Percentiles rank a stretch among this genome's conserved stretches.
phyloP scores from a whole-genome alignment of 352 stramenopile species.

The Globisporangium nagaii region DNA sequence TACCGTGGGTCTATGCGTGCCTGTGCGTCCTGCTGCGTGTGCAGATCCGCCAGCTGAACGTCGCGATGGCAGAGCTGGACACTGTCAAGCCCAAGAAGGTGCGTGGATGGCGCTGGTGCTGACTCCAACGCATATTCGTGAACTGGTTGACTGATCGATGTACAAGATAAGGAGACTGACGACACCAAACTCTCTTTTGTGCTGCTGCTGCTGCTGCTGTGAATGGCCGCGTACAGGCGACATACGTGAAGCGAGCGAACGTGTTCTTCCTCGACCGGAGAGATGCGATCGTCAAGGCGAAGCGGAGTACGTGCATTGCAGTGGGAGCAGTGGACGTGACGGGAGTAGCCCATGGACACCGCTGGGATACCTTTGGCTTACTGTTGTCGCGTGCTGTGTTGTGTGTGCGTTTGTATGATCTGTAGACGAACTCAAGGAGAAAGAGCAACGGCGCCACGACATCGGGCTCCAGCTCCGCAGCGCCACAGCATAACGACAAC shows the following conservation, averaged over 20 bases:
- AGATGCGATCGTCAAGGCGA: constrained; percentile 63
- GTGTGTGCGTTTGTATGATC: not conserved
- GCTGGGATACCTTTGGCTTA: too few species aligned
- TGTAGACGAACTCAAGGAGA: constrained; percentile 60
- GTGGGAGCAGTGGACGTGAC: too few species aligned
- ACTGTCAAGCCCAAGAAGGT: constrained; percentile 69
- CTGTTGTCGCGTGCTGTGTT: not conserved
- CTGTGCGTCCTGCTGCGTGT: not conserved
- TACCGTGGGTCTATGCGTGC: not conserved
- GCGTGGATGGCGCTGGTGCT: not conserved
- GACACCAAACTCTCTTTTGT: not conserved
- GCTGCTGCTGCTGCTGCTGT: not conserved
- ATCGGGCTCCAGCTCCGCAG: constrained; percentile 48
- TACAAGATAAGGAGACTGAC: not conserved
- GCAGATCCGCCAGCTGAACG: constrained; percentile 75
- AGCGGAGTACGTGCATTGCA: constrained; percentile 35
- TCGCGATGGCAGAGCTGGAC: constrained; percentile 68
- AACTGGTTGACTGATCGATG: too few species aligned
- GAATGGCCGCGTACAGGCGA: constrained; percentile 29
- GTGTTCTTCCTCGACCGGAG: constrained; percentile 71
- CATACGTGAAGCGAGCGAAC: constrained; percentile 63
- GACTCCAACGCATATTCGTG: too few species aligned
- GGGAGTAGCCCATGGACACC: too few species aligned
- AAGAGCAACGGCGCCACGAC: constrained; percentile 50
- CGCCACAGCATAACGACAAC: not conserved